Evolutionary conservation across 2,329 filamentous ascomycete genomes (phyloP).

Genomic region (Fusarium protoensiforme): DNA sequence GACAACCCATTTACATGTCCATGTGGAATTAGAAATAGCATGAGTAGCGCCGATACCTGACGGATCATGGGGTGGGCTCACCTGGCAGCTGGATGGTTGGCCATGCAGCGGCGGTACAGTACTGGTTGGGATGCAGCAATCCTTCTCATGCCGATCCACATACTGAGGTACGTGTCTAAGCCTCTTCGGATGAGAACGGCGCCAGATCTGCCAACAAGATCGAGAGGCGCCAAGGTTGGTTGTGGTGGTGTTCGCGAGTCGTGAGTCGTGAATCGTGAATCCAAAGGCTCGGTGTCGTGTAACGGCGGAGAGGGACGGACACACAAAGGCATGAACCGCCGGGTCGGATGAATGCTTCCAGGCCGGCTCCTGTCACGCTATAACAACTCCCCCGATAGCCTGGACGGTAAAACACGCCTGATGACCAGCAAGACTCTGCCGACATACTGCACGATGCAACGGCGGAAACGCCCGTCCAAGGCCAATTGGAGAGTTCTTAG

Average conservation of each 20-base stretch:
- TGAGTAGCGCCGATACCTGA: background rate
- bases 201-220: constrained; percentile 3
- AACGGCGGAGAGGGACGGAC: background rate
- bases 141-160: constrained; percentile 9
- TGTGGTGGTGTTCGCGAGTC: background rate
- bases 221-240: background rate
- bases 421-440: constrained; percentile 4
- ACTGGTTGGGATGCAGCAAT: constrained; percentile 5
- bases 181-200: background rate
- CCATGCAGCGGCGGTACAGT: background rate
- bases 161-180: constrained; percentile 1
- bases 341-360: background rate
- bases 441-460: constrained; percentile 7
- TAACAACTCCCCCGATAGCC: background rate
- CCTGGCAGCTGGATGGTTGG: background rate
- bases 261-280: background rate
- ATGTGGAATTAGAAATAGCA: background rate
- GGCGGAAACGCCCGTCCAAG: background rate
- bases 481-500: background rate
- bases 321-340: background rate
- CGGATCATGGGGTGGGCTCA: background rate
- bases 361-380: background rate
- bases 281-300: background rate
- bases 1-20: background rate
- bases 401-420: background rate